A percentile compares a stretch with the other conserved stretches of the same genome.
These are phyloP conservation scores for Fragilaria crotonensis DNA, from an alignment of 108 stramenopile genomes.

Conservation along the genomic window DNA sequence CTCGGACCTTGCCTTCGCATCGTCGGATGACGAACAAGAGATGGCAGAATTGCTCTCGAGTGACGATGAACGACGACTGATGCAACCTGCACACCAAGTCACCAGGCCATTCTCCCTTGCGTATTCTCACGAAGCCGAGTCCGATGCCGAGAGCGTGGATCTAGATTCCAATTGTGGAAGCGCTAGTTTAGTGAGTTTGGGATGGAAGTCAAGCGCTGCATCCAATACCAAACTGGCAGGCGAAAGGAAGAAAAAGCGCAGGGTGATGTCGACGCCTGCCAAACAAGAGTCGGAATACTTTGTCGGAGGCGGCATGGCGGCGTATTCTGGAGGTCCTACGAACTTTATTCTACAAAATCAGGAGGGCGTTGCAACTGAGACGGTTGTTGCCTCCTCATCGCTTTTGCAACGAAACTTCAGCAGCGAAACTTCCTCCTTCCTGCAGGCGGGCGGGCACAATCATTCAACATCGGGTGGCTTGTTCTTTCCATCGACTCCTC, in stretches of 20 bases:
- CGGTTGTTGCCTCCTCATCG: not conserved
- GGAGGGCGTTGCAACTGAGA: not conserved
- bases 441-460: not conserved
- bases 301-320: not conserved
- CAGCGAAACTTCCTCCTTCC: not conserved
- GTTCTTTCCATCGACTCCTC: not conserved
- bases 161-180: slow-evolving; percentile 4
- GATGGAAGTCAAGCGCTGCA: not conserved
- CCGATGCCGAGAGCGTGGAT: slow-evolving; percentile 16
- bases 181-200: slow-evolving; percentile 6
- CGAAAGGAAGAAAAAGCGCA: slow-evolving; percentile 1
- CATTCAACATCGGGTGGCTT: not conserved
- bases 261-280: not conserved
- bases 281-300: slow-evolving; percentile 1
- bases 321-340: not conserved
- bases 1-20: slow-evolving; percentile 60
- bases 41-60: slow-evolving; percentile 1
- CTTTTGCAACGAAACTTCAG: not conserved
- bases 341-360: not conserved
- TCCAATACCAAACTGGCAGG: not conserved
- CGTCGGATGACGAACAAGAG: slow-evolving; percentile 11
- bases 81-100: not conserved
- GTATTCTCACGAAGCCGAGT: slow-evolving; percentile 17
- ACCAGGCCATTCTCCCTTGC: slow-evolving; percentile 8
- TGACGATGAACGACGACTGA: slow-evolving; percentile 9